phyloP scores from a whole-genome alignment of 2,329 filamentous ascomycete genomes.

The Chaetomium olivaceum region DNA sequence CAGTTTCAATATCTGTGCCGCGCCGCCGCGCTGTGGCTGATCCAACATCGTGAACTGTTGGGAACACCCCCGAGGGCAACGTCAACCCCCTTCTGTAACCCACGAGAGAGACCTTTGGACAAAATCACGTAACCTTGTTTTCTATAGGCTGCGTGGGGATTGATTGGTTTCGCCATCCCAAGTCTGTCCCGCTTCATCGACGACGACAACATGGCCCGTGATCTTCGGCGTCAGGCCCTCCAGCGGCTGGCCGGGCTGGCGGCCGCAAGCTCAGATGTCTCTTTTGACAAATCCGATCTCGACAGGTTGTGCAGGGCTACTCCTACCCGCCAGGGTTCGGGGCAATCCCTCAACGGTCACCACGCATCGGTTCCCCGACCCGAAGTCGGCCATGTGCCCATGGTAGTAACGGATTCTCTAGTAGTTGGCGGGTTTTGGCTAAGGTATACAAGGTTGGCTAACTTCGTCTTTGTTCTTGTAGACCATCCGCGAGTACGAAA shows the following conservation, averaged over 20 bases:
- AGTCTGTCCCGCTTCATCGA: neutral
- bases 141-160: neutral
- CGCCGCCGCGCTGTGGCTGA: constrained; percentile 6
- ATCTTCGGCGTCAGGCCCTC: constrained; percentile 63
- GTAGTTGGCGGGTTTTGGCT: neutral
- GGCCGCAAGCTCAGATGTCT: constrained; percentile 52
- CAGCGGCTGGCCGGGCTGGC: constrained; percentile 67
- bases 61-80: neutral
- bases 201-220: constrained; percentile 47
- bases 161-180: neutral
- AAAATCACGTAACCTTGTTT: neutral
- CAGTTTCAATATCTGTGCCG: neutral
- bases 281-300: constrained; percentile 64
- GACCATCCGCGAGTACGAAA: constrained; percentile 88
- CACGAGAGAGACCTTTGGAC: neutral
- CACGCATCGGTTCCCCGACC: constrained; percentile 31
- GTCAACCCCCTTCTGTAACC: neutral
- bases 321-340: constrained; percentile 47
- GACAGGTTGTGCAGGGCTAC: constrained; percentile 62
- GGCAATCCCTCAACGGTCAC: constrained; percentile 51
- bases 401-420: constrained; percentile 54
- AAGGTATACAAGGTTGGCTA: constrained; percentile 9
- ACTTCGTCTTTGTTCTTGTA: constrained; percentile 40
- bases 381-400: constrained; percentile 57
- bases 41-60: constrained; percentile 6